Evolutionary conservation across 768 basidiomycete genomes (phyloP), one percentile per base, ranked within the genome.

Genomic region (Nevesoporus exiguus): DNA sequence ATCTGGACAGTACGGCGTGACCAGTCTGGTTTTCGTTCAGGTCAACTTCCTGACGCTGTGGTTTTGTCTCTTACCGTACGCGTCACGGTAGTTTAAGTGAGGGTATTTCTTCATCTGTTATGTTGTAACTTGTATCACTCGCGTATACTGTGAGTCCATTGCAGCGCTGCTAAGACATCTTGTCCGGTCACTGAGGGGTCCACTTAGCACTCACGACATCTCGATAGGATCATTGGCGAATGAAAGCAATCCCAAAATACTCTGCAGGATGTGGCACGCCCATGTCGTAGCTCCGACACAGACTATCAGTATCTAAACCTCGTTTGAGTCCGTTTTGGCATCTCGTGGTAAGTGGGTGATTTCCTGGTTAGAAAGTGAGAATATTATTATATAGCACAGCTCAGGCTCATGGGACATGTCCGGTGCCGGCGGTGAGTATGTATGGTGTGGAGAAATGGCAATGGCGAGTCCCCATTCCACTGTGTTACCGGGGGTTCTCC

Each of bases 21-120:
- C 33, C 1, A 13, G 2, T 43, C 36, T 48, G 0, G 5, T 31
- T 11, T 37, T 47, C 31, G 15, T 52, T 29, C 27, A 14, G 13
- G n/a, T 36, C 11, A 13, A n/a, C 34, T 47, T 22, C 13, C 41
- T 47, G 42, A 61, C 14, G 5, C 21, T 5, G 1, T 9, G 15
- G 29, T 14, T 30, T 47, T 4, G 10, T 13, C 19, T 15, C 8
- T n/a, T 13, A 19, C 39, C 73, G 71, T 17, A 70, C 68, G 57
- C 57, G 52, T 8, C 59, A 62, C 21, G 40, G 29, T 19, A 61
- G 39, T 58, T 67, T 21, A 73, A 68, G 51, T 72, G 71, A 69
- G 24, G 61, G 19, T 67, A 67, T 22, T 42, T 64, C 19, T 59
- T 62, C 31, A 44, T 69, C 49, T 65, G 58, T n/a, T 62, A 69